phyloP scores from a whole-genome alignment of 2,329 filamentous ascomycete genomes.

The Cryphonectria carpinicola region DNA sequence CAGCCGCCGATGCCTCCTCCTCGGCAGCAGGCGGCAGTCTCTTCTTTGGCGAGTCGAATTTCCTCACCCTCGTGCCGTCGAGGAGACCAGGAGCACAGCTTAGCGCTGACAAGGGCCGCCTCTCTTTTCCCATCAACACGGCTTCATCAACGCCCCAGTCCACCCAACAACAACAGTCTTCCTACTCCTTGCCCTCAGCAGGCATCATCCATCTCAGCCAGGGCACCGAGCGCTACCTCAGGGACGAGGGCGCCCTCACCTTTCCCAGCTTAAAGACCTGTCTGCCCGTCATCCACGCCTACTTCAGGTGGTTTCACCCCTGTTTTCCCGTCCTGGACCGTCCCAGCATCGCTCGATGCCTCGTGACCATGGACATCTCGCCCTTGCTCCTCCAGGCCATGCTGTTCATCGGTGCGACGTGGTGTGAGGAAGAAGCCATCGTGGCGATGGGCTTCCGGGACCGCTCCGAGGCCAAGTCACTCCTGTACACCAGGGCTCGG shows the following conservation, averaged over 20 bases:
- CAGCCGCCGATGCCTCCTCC: constrained; percentile 31
- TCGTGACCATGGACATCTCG: constrained; percentile 24
- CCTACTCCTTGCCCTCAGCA: constrained; percentile 15
- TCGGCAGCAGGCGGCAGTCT: constrained; percentile 34
- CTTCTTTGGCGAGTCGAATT: constrained; percentile 46
- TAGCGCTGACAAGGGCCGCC: constrained; percentile 25
- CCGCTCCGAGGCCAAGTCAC: constrained; percentile 27
- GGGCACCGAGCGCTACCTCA: constrained; percentile 30
- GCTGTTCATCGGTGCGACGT: constrained; percentile 28
- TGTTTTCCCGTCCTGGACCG: constrained; percentile 27
- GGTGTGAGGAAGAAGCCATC: constrained; percentile 21
- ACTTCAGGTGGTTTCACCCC: constrained; percentile 29
- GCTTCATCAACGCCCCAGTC: constrained; percentile 23
- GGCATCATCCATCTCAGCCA: constrained; percentile 29
- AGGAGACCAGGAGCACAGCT: constrained; percentile 3
- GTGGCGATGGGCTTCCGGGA: constrained; percentile 26
- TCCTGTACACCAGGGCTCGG: constrained; percentile 27
- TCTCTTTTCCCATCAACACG: constrained; percentile 29
- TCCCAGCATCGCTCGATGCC: constrained; percentile 14
- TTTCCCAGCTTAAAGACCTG: constrained; percentile 31
- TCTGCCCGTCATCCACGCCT: constrained; percentile 32
- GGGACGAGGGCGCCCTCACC: constrained; percentile 32
- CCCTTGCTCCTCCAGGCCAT: constrained; percentile 26
- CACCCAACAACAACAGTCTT: background rate
- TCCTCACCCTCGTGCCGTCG: constrained; percentile 39